Evolutionary conservation across 2,329 filamentous ascomycete genomes (phyloP), one percentile per base, ranked within the genome.

Genomic region (Dactylonectria macrodidyma): DNA sequence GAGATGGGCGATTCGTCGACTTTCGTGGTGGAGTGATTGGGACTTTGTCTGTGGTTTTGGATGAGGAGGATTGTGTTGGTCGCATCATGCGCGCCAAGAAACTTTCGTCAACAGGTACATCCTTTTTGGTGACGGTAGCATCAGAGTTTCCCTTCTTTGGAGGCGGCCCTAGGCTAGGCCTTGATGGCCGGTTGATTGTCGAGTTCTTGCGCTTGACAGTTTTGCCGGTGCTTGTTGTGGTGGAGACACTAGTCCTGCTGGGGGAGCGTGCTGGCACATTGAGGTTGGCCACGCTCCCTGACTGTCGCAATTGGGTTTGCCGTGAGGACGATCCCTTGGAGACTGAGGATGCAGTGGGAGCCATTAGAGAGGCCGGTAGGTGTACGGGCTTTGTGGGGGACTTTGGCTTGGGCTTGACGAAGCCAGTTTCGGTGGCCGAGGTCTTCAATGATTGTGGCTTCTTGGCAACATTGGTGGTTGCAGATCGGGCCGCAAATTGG

Each of bases 1-100:
- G 71, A 16, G 76, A 74, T 38, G 71, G 67, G 10, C 75, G 74
- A 47, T 71, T 71, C 9, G 68, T 62, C 30, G 75, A 67, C 70
- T 82, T 87, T 64, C 83, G 81, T 0, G 87, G 87, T 2, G 88
- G 87, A 0, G 87, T 87, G 0, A 81, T 71, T 2, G 84, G 81
- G 1, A 78, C 78, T 81, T 93, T 94, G 5, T 93, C 91, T 3
- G 88, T 83, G 0, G 88, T 87, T 81, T 93, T 94, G 70, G 86
- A 90, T 9, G 91, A 87, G 5, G 91, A 93, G 52, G 89, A 85
- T 51, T 91, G 88, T 0, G 93, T 95, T 2, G 93, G 93, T 47
- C 92, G 86, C 89, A 92, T 95, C 92, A 95, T 94, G 59, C 93
- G 89, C n/a, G 92, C 92, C 30, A 95, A 82, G 80, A 95, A 95